Evolutionary conservation across 2,329 filamentous ascomycete species (phyloP).

Genomic region (Xylariales sp.): DNA sequence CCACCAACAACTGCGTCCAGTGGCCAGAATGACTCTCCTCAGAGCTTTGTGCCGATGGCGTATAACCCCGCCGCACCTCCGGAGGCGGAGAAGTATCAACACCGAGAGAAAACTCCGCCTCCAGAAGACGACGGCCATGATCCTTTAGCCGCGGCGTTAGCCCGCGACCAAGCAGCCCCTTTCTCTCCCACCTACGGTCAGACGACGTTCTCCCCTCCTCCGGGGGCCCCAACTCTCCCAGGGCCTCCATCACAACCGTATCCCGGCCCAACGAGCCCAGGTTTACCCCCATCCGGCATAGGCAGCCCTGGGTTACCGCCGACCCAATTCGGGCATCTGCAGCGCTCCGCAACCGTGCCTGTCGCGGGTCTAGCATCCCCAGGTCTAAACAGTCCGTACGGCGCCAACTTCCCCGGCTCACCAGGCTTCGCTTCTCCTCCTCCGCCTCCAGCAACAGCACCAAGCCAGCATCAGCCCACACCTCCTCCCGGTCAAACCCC

Average conservation of each 20-base stretch:
- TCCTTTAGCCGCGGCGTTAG: slow-evolving; percentile 68
- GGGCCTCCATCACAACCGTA: slow-evolving; percentile 50
- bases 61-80: slow-evolving; percentile 85
- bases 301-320: slow-evolving; percentile 57
- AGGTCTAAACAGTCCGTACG: slow-evolving; percentile 57
- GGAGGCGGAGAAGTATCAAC: slow-evolving; percentile 76
- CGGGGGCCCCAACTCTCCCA: slow-evolving; percentile 54
- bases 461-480: slow-evolving; percentile 38
- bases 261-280: slow-evolving; percentile 42
- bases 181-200: slow-evolving; percentile 62
- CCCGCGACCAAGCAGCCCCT: slow-evolving; percentile 66
- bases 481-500: slow-evolving; percentile 52
- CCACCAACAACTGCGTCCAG: slow-evolving; percentile 54
- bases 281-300: slow-evolving; percentile 54
- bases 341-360: slow-evolving; percentile 64
- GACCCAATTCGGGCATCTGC: slow-evolving; percentile 58
- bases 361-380: slow-evolving; percentile 54
- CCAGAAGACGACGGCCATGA: slow-evolving; percentile 73
- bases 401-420: slow-evolving; percentile 58
- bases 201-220: slow-evolving; percentile 55
- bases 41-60: slow-evolving; percentile 71
- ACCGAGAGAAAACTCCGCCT: slow-evolving; percentile 82
- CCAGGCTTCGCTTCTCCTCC: slow-evolving; percentile 56
- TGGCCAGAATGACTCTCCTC: slow-evolving; percentile 50
- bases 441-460: slow-evolving; percentile 46